phyloP scores from a whole-genome alignment of 805 yeast genomes.

The Allodekkera sacchari region DNA sequence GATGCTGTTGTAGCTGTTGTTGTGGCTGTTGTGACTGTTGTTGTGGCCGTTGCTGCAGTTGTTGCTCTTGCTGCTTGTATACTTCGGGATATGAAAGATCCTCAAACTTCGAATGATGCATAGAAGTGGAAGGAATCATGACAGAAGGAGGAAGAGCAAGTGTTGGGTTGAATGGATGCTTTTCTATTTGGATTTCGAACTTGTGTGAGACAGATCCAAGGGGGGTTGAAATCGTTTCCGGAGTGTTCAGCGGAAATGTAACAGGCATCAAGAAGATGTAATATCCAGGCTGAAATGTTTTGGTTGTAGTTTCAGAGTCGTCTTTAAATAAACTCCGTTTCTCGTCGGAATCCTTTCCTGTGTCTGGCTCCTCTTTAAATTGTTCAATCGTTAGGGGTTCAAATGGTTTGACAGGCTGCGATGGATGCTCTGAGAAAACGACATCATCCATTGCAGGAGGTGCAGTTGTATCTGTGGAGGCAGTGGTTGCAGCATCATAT shows the following conservation, averaged over 20 bases:
- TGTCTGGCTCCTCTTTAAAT: conserved; percentile 13
- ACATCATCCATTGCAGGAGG: conserved; percentile 7
- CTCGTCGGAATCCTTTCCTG: conserved; percentile 9
- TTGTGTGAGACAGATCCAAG: conserved; percentile 40
- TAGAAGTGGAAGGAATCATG: conserved; percentile 28
- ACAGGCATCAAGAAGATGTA: conserved; percentile 62
- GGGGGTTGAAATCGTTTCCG: conserved; percentile 50
- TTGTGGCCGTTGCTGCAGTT: background rate
- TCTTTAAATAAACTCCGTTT: conserved; percentile 13
- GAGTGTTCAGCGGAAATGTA: conserved; percentile 50
- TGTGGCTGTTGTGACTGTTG: background rate
- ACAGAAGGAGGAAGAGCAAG: conserved; percentile 23
- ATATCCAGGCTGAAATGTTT: conserved; percentile 49
- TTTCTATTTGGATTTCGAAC: conserved; percentile 32
- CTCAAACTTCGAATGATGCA: conserved; percentile 16
- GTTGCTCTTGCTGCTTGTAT: background rate
- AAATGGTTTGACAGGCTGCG: conserved; percentile 18
- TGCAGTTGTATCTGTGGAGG: conserved; percentile 6
- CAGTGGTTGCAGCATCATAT: conserved; percentile 6
- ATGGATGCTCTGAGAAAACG: conserved; percentile 15
- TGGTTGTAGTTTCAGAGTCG: background rate
- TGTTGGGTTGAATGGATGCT: conserved; percentile 18
- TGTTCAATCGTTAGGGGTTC: conserved; percentile 17
- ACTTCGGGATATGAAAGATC: conserved; percentile 7
- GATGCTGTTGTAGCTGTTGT: background rate